These are phyloP conservation scores for Chenopodium quinoa DNA, from an alignment of 148 eudicot genomes.

Conservation along the genomic window DNA sequence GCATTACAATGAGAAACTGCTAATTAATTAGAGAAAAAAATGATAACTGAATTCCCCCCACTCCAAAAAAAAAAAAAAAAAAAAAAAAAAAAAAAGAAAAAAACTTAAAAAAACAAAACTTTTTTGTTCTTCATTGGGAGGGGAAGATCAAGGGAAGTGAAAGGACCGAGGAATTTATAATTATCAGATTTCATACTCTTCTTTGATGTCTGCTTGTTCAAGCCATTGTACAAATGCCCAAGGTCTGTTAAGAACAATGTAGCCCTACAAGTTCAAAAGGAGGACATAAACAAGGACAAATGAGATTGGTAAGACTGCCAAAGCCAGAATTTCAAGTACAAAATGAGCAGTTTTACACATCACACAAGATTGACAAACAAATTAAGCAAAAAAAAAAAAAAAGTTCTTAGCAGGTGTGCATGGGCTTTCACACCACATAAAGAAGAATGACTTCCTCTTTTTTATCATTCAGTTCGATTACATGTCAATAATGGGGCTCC, in stretches of 20 bases:
- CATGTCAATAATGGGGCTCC: neutral
- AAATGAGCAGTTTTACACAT: neutral
- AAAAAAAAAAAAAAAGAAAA: no score
- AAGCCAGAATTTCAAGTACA: neutral
- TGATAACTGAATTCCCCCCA: neutral
- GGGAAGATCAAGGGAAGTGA: neutral
- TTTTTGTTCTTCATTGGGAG: no score
- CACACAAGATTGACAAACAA: neutral
- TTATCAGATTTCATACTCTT: slow-evolving; percentile 62
- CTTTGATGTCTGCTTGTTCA: slow-evolving; percentile 87
- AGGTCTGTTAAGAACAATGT: slow-evolving; percentile 97
- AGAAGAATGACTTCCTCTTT: neutral
- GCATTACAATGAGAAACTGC: slow-evolving; percentile 25
- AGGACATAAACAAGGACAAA: slow-evolving; percentile 2
- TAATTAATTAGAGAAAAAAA: neutral
- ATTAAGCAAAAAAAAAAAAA: neutral
- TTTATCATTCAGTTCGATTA: neutral
- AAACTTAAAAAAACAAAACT: no score
- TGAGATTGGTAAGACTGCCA: neutral
- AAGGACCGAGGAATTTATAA: neutral
- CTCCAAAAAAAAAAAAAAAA: neutral
- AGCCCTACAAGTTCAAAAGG: slow-evolving; percentile 57
- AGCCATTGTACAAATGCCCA: slow-evolving; percentile 99
- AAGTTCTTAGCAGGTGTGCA: neutral
- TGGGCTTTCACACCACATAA: neutral